Conservation (phyloP, 495 filamentous ascomycete genomes). For the Hypoxylon crocopeplum region DNA sequence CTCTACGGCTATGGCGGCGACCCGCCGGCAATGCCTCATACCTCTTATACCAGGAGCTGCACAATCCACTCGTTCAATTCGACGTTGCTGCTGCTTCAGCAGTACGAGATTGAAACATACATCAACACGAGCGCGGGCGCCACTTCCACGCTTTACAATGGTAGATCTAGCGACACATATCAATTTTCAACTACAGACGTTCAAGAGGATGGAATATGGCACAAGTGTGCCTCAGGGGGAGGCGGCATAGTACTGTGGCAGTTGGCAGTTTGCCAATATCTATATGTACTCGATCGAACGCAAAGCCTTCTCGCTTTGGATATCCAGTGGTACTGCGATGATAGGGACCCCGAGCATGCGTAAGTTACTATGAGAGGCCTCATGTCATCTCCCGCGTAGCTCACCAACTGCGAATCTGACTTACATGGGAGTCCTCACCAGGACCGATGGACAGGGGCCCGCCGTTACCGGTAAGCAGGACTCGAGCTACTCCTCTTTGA, state of each 20-base stretch:
- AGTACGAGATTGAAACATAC: slow-evolving; percentile 27
- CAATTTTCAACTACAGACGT: slow-evolving; percentile 6
- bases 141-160: slow-evolving; percentile 28
- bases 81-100: slow-evolving; percentile 21
- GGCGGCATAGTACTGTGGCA: slow-evolving; percentile 24
- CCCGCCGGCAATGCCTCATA: neutral
- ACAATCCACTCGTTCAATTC: slow-evolving; percentile 33
- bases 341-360: slow-evolving; percentile 36
- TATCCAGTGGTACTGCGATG: slow-evolving; percentile 40
- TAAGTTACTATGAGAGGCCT: slow-evolving; percentile 8
- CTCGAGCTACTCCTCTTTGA: neutral
- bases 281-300: slow-evolving; percentile 25
- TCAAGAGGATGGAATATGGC: slow-evolving; percentile 26
- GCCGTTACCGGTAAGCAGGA: neutral
- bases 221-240: slow-evolving; percentile 11
- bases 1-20: too few relatives aligned
- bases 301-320: slow-evolving; percentile 28
- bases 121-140: neutral
- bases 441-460: slow-evolving; percentile 23
- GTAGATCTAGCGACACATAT: slow-evolving; percentile 26
- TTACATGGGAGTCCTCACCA: too few relatives aligned
- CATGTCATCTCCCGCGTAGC: neutral
- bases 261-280: slow-evolving; percentile 17
- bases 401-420: too few relatives aligned
- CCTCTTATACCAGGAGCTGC: slow-evolving; percentile 5